A percentile compares a stretch with the other conserved stretches of the same genome.
These are phyloP conservation scores for Amaranthus palmeri DNA, from an alignment of 148 eudicot genomes.

Conservation along the genomic window DNA sequence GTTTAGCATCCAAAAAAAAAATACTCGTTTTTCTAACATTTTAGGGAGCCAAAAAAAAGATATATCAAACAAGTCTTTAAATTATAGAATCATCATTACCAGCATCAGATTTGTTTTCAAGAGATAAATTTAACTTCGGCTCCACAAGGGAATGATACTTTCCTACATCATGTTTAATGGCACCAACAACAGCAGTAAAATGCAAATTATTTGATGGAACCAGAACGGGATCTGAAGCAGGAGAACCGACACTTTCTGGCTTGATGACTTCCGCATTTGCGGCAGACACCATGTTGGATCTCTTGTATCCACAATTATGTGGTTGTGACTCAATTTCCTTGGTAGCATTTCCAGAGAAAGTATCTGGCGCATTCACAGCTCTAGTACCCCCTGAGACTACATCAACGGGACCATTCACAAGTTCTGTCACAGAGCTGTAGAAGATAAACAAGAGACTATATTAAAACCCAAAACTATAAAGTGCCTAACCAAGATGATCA, in stretches of 20 bases:
- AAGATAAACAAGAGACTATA: constrained; percentile 23
- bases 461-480: constrained; percentile 15
- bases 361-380: constrained; percentile 25
- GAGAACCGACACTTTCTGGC: constrained; percentile 37
- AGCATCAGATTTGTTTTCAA: constrained; percentile 42
- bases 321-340: constrained; percentile 25
- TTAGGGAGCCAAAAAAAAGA: background rate
- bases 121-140: constrained; percentile 21
- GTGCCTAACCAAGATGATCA: background rate
- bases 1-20: background rate
- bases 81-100: constrained; percentile 24
- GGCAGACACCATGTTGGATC: constrained; percentile 21
- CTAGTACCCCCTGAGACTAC: constrained; percentile 35
- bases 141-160: constrained; percentile 34
- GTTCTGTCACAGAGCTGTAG: constrained; percentile 43
- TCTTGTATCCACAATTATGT: constrained; percentile 29
- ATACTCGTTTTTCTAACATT: background rate
- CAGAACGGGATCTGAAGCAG: constrained; percentile 57
- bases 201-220: constrained; percentile 43
- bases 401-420: constrained; percentile 43
- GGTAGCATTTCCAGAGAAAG: constrained; percentile 25
- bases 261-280: constrained; percentile 19
- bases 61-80: too few species aligned
- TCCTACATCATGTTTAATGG: constrained; percentile 47
- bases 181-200: constrained; percentile 41